Conservation (phyloP, 2,329 filamentous ascomycete genomes). For the Dactylellina sp. region DNA sequence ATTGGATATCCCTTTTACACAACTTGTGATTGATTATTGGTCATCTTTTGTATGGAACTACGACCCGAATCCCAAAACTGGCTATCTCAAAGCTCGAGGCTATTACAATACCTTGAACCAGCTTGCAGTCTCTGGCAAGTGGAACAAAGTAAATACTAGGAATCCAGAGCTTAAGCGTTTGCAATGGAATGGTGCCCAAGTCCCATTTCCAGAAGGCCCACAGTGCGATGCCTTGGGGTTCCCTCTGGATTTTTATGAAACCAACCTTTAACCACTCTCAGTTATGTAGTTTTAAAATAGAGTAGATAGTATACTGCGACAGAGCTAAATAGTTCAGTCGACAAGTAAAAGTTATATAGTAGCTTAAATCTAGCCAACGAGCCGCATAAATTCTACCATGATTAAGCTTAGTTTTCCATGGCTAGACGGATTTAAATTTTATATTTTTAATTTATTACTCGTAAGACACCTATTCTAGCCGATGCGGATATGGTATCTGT, state of each 20-base stretch:
- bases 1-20: slow-evolving; percentile 62
- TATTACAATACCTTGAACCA: slow-evolving; percentile 61
- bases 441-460: too few species aligned
- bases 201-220: slow-evolving; percentile 20
- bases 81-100: slow-evolving; percentile 61
- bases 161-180: slow-evolving; percentile 27
- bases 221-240: slow-evolving; percentile 29
- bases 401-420: too few species aligned
- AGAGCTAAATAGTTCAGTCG: too few species aligned
- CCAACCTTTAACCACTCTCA: not conserved
- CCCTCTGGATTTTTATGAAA: slow-evolving; percentile 28
- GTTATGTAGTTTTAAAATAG: not conserved
- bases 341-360: too few species aligned
- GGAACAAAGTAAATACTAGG: slow-evolving; percentile 58
- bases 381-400: too few species aligned
- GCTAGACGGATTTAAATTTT: too few species aligned
- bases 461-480: too few species aligned
- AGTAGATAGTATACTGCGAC: too few species aligned
- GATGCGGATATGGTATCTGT: too few species aligned
- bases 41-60: slow-evolving; percentile 62
- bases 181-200: slow-evolving; percentile 27
- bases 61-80: slow-evolving; percentile 61
- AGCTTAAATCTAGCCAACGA: too few species aligned
- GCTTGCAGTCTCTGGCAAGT: slow-evolving; percentile 60
- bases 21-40: slow-evolving; percentile 63